Conservation (phyloP, 257 asterid genomes). For the Nicotiana noctiflora region DNA sequence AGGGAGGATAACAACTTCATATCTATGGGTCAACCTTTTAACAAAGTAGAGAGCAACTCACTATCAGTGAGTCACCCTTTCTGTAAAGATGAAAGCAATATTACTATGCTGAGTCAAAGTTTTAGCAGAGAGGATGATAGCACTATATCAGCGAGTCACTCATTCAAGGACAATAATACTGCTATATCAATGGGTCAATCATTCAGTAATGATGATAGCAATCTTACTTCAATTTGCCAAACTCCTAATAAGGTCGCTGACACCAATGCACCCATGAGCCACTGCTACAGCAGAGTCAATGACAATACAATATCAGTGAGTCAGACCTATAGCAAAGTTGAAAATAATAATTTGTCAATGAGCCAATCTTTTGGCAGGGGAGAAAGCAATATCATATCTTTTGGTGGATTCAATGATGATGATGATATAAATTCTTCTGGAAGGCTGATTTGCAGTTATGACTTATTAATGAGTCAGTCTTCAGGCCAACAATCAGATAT, state of each 20-base stretch:
- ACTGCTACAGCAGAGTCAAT: constrained; percentile 3
- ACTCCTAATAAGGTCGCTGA: neutral
- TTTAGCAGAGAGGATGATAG: constrained; percentile 11
- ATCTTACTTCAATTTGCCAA: neutral
- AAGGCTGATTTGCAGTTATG: constrained; percentile 24
- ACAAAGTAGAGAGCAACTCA: constrained; percentile 4
- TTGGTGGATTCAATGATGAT: constrained; percentile 20
- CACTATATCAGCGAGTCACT: constrained; percentile 2
- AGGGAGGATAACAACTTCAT: constrained; percentile 14
- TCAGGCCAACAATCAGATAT: constrained; percentile 15
- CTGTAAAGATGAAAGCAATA: constrained; percentile 11
- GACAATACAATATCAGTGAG: neutral
- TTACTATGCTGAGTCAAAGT: constrained; percentile 9
- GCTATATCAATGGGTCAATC: constrained; percentile 9
- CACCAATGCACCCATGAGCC: constrained; percentile 1
- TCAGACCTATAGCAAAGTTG: constrained; percentile 3
- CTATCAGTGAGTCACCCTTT: constrained; percentile 7
- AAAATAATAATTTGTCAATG: constrained; percentile 7
- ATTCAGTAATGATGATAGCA: constrained; percentile 13
- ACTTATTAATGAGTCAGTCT: constrained; percentile 19
- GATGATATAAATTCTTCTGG: constrained; percentile 17
- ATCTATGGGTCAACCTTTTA: constrained; percentile 11
- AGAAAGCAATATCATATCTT: constrained; percentile 22
- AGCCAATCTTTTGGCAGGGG: constrained; percentile 17
- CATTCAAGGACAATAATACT: constrained; percentile 8